Conservation (phyloP, 306 rosid genomes). For the Glycine soja region DNA sequence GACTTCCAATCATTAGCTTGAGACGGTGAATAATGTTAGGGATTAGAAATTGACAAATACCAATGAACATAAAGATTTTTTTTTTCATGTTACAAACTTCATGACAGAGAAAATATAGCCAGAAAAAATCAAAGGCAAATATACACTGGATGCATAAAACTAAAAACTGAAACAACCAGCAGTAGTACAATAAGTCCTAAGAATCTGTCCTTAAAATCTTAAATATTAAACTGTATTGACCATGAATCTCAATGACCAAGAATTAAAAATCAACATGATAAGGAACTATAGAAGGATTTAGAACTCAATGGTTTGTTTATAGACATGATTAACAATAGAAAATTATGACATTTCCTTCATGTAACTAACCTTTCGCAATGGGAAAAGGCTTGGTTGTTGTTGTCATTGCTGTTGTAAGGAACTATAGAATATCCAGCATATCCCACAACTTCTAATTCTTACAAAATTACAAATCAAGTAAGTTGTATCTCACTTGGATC, state of each 20-base stretch:
- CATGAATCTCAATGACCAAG: not conserved
- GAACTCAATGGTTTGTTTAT: not conserved
- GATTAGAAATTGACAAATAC: not conserved
- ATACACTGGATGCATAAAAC: not conserved
- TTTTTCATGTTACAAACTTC: not conserved
- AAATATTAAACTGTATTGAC: not conserved
- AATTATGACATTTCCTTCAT: not conserved
- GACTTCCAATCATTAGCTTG: not conserved
- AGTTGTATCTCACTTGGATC: not conserved
- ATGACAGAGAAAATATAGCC: not conserved
- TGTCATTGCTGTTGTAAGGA: not conserved
- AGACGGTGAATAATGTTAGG: conserved; percentile 10
- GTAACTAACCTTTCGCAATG: not conserved
- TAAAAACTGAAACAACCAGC: too few species aligned
- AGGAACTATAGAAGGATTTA: not conserved
- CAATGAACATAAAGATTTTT: not conserved
- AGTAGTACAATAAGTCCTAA: too few species aligned
- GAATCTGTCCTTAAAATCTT: too few species aligned
- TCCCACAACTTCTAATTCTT: not conserved
- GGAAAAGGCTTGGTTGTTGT: not conserved
- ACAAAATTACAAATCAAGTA: not conserved
- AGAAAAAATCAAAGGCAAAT: not conserved
- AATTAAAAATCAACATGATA: not conserved
- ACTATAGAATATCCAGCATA: not conserved
- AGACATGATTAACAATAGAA: not conserved